phyloP scores from a whole-genome alignment of 2,329 filamentous ascomycete species.

The Pseudogymnoascus sp. region DNA sequence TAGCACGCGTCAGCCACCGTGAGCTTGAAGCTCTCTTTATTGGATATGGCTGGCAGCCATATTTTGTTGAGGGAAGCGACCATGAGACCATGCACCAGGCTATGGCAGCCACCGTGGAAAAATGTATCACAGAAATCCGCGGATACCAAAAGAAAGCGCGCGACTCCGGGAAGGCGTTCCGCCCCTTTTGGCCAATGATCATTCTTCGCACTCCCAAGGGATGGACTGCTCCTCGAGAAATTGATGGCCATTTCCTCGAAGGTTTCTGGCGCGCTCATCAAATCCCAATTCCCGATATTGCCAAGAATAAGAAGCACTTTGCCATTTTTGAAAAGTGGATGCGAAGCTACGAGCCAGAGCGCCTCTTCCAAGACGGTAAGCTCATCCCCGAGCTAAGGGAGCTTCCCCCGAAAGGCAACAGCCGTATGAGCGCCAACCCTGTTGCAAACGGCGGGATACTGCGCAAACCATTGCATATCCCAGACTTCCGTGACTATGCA shows the following conservation, averaged over 20 bases:
- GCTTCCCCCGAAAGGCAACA: constrained; percentile 57
- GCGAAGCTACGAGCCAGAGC: constrained; percentile 66
- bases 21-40: constrained; percentile 63
- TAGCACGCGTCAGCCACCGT: constrained; percentile 66
- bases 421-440: constrained; percentile 71
- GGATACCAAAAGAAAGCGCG: constrained; percentile 65
- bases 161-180: constrained; percentile 60
- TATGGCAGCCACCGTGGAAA: constrained; percentile 70
- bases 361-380: constrained; percentile 59
- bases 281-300: constrained; percentile 66
- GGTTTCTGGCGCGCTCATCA: constrained; percentile 78
- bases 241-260: constrained; percentile 63
- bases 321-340: constrained; percentile 69
- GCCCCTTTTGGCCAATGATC: constrained; percentile 73
- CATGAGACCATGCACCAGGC: constrained; percentile 71
- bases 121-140: constrained; percentile 62
- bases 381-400: constrained; percentile 56
- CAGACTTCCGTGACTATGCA: constrained; percentile 62
- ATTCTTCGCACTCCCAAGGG: constrained; percentile 71
- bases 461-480: constrained; percentile 59
- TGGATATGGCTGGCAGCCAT: constrained; percentile 72
- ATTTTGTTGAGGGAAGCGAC: constrained; percentile 73
- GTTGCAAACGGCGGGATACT: constrained; percentile 65
- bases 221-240: constrained; percentile 67
- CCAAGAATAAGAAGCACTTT: constrained; percentile 57